These are phyloP conservation scores for Amanita polypyramis DNA, from an alignment of 768 basidiomycete genomes.

Conservation along the genomic window DNA sequence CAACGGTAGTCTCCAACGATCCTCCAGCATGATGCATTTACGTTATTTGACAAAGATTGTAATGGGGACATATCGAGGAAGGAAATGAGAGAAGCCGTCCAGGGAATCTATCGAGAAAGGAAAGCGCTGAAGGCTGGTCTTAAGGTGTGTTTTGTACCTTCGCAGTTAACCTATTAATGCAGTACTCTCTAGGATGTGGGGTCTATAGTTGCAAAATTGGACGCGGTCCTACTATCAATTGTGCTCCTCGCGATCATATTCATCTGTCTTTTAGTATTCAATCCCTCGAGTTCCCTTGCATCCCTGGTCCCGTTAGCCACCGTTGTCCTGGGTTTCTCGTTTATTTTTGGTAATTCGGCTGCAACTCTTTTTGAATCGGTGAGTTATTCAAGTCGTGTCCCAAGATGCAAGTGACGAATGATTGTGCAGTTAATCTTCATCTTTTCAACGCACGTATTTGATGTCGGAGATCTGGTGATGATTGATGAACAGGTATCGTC, in stretches of 20 bases:
- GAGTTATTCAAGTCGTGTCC: constrained; percentile 12
- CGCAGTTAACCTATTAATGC: background rate
- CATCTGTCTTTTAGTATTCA: constrained; percentile 68
- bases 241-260: constrained; percentile 54
- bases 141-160: constrained; percentile 33
- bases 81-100: constrained; percentile 79
- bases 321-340: constrained; percentile 74
- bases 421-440: constrained; percentile 63
- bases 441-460: constrained; percentile 79
- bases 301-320: constrained; percentile 75
- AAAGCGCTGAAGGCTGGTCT: constrained; percentile 61
- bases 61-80: constrained; percentile 71
- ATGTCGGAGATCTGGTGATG: constrained; percentile 75
- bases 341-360: constrained; percentile 78
- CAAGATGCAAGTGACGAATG: background rate
- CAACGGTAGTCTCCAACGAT: constrained; percentile 7
- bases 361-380: constrained; percentile 73
- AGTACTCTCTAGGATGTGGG: constrained; percentile 43
- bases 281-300: constrained; percentile 48
- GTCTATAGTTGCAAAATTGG: constrained; percentile 67
- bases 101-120: constrained; percentile 69
- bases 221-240: constrained; percentile 56
- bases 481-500: constrained; percentile 55
- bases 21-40: constrained; percentile 52
- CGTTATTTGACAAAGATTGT: constrained; percentile 69